Percentiles rank a stretch among this genome's conserved stretches.
Conservation (phyloP, 805 yeast species). For the Barnettozyma sp. region DNA sequence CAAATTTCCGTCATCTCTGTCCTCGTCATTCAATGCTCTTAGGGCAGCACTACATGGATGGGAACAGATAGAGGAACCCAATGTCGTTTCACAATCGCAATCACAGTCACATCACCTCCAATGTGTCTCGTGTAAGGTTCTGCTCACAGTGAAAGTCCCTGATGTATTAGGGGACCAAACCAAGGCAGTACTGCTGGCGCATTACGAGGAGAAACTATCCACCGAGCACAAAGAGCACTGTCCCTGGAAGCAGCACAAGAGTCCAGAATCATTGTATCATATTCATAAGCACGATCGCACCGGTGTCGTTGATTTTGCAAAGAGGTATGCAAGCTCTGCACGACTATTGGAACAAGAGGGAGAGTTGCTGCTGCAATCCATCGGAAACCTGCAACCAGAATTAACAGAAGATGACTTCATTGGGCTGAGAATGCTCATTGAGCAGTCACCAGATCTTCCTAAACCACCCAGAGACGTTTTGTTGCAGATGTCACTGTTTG, state of each 20-base stretch:
- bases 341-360: no score
- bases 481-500: background rate
- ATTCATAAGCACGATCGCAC: slow-evolving; percentile 1
- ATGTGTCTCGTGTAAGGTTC: slow-evolving; percentile 1
- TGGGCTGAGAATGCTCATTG: background rate
- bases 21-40: background rate
- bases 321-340: slow-evolving; percentile 1
- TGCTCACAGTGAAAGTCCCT: background rate
- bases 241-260: slow-evolving; percentile 3
- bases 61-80: slow-evolving; percentile 1
- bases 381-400: no score
- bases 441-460: no score
- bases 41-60: slow-evolving; percentile 1
- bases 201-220: background rate
- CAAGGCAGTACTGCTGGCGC: background rate
- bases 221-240: slow-evolving; percentile 5
- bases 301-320: background rate
- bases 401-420: background rate
- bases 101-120: background rate
- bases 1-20: background rate
- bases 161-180: no score
- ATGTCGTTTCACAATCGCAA: no score
- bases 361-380: no score
- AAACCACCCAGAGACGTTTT: background rate
- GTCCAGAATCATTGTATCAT: slow-evolving; percentile 1